Evolutionary conservation across 805 yeast species (phyloP).

Genomic region (Yarrowia yakushimensis): DNA sequence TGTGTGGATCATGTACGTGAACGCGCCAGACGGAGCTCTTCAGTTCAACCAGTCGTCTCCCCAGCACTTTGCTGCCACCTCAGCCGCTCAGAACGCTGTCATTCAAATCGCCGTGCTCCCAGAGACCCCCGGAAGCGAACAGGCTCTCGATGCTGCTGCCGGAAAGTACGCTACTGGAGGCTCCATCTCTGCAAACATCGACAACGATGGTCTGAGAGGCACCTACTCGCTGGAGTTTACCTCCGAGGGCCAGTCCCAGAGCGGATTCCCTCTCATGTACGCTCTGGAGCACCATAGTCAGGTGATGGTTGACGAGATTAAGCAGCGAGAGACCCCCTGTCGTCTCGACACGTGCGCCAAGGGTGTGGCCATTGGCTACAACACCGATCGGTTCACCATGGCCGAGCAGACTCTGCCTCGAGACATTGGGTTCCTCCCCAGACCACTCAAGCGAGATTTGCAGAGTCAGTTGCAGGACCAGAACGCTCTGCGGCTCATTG

Average conservation of each 20-base stretch:
- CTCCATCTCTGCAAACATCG: constrained; percentile 41
- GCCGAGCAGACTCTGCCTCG: constrained; percentile 40
- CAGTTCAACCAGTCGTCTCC: constrained; percentile 32
- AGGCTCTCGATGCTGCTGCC: constrained; percentile 55
- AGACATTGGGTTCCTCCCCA: constrained; percentile 48
- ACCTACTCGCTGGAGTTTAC: constrained; percentile 22
- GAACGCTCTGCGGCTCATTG: constrained; percentile 40
- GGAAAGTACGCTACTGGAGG: constrained; percentile 57
- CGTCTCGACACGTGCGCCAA: constrained; percentile 46
- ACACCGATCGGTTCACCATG: constrained; percentile 37
- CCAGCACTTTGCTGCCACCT: constrained; percentile 45
- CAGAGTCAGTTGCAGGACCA: constrained; percentile 40
- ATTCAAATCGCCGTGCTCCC: constrained; percentile 60
- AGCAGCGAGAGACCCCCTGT: constrained; percentile 37
- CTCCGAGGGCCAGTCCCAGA: constrained; percentile 32
- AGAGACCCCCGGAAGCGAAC: constrained; percentile 33
- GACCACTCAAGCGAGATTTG: constrained; percentile 47
- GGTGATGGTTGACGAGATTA: constrained; percentile 39
- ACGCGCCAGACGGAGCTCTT: constrained; percentile 32
- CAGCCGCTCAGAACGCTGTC: constrained; percentile 47
- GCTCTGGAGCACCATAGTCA: constrained; percentile 60
- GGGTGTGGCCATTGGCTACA: constrained; percentile 39
- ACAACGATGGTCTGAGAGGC: constrained; percentile 24
- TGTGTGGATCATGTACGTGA: constrained; percentile 64
- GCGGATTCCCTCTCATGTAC: constrained; percentile 43